These are phyloP conservation scores for Epichloe amarillans DNA, from an alignment of 2,329 filamentous ascomycete species.

Conservation along the genomic window DNA sequence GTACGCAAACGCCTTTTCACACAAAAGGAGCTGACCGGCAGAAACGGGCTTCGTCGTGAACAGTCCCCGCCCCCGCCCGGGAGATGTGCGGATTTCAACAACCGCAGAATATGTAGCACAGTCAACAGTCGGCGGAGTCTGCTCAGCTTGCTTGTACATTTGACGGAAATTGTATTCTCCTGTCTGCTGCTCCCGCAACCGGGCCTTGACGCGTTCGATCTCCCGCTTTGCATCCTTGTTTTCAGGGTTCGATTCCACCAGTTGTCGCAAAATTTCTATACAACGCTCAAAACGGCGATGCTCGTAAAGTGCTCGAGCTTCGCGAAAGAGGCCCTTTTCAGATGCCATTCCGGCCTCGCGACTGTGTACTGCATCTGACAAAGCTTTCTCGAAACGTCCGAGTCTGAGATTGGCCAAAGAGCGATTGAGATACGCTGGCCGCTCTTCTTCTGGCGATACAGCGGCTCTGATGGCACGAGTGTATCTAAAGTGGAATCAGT, in stretches of 20 bases:
- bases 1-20: conserved; percentile 41
- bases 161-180: conserved; percentile 25
- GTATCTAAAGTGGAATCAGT: conserved; percentile 18
- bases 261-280: conserved; percentile 18
- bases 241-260: neutral
- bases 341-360: conserved; percentile 9
- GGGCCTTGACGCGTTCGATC: conserved; percentile 12
- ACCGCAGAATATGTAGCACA: conserved; percentile 30
- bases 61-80: conserved; percentile 32
- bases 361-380: conserved; percentile 16
- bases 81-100: conserved; percentile 26
- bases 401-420: conserved; percentile 21
- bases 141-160: neutral
- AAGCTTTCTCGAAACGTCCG: conserved; percentile 15
- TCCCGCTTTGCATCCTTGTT: neutral
- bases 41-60: conserved; percentile 34
- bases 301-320: conserved; percentile 30
- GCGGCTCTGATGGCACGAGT: conserved; percentile 19
- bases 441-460: conserved; percentile 21
- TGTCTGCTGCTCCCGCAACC: conserved; percentile 24
- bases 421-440: conserved; percentile 22
- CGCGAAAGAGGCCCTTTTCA: conserved; percentile 32
- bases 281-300: conserved; percentile 25
- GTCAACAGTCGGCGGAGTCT: conserved; percentile 21
- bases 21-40: conserved; percentile 38